A percentile compares a stretch with the other conserved stretches of the same genome.
phyloP scores from a whole-genome alignment of 2,329 filamentous ascomycete genomes.

The Epichloe typhina region DNA sequence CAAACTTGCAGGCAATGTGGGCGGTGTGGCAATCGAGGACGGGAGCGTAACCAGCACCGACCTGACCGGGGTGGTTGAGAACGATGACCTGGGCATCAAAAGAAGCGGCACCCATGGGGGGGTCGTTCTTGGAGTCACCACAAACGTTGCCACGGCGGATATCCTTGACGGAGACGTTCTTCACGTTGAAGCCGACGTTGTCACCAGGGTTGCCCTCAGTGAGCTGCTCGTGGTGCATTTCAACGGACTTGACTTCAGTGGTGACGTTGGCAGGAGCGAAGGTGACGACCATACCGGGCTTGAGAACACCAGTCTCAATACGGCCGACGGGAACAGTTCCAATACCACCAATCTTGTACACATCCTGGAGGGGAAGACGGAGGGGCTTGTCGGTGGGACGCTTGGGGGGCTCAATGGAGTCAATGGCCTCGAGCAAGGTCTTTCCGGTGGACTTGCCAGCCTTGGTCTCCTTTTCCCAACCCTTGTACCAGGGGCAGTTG shows the following conservation, averaged over 20 bases:
- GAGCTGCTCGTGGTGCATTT: conserved; percentile 99
- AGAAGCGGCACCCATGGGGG: conserved; percentile 79
- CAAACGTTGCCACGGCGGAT: conserved; percentile 99
- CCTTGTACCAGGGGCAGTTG: conserved; percentile 99
- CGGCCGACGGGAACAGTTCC: conserved; percentile 98
- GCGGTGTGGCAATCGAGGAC: conserved; percentile 99
- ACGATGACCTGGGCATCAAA: conserved; percentile 99
- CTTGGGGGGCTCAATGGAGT: conserved; percentile 79
- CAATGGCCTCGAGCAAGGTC: conserved; percentile 98
- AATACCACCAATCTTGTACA: conserved; percentile 99
- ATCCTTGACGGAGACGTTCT: conserved; percentile 99
- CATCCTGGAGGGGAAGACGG: conserved; percentile 99
- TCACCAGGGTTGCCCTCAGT: conserved; percentile 89
- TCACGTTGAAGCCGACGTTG: conserved; percentile 99
- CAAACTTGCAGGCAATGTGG: conserved; percentile 99
- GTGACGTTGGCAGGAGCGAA: conserved; percentile 98
- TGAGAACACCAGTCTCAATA: conserved; percentile 99
- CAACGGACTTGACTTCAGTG: conserved; percentile 99
- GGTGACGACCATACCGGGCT: conserved; percentile 87
- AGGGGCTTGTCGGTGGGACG: conserved; percentile 98
- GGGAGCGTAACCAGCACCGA: conserved; percentile 97
- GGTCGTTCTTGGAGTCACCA: conserved; percentile 99
- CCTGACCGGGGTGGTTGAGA: conserved; percentile 99
- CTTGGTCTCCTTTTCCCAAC: conserved; percentile 93
- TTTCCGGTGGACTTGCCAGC: conserved; percentile 83